A percentile compares a stretch with the other conserved stretches of the same genome.
phyloP scores from a whole-genome alignment of 2,329 filamentous ascomycete species.

The Colletotrichum eleusines region DNA sequence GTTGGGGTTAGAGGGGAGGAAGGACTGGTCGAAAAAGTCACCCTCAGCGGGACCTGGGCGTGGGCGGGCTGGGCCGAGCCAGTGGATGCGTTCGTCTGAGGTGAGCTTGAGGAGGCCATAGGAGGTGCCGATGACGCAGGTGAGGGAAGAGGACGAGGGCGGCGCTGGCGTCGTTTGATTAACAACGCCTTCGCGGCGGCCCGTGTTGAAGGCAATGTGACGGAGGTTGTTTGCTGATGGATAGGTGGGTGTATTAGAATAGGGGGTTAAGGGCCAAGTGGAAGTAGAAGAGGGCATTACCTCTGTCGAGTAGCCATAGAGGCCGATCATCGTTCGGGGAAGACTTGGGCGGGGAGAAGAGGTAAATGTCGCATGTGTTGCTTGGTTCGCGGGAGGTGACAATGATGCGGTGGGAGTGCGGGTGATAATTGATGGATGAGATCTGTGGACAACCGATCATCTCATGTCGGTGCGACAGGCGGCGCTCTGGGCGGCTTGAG shows the following conservation, averaged over 20 bases:
- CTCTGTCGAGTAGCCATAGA: constrained; percentile 53
- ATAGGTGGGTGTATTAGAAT: neutral
- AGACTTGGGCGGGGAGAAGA: constrained; percentile 54
- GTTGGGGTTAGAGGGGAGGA: constrained; percentile 56
- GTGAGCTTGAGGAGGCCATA: constrained; percentile 58
- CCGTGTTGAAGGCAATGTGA: constrained; percentile 48
- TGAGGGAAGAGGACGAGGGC: constrained; percentile 49
- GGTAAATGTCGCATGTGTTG: constrained; percentile 50
- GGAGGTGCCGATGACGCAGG: constrained; percentile 63
- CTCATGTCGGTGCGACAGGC: constrained; percentile 47
- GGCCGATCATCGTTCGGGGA: constrained; percentile 47
- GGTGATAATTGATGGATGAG: constrained; percentile 62
- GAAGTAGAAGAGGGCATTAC: neutral
- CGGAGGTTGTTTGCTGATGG: constrained; percentile 50
- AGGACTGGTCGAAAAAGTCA: constrained; percentile 64
- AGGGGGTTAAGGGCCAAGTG: neutral
- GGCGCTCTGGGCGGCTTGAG: constrained; percentile 35
- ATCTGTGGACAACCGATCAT: constrained; percentile 55
- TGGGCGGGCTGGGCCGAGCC: constrained; percentile 49
- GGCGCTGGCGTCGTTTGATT: constrained; percentile 59
- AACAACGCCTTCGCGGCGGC: constrained; percentile 50
- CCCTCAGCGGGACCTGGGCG: constrained; percentile 39
- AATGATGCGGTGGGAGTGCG: constrained; percentile 56
- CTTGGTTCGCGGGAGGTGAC: constrained; percentile 55
- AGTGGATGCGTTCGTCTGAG: constrained; percentile 49